Conservation (phyloP, 805 yeast species). For the Candida orba region DNA sequence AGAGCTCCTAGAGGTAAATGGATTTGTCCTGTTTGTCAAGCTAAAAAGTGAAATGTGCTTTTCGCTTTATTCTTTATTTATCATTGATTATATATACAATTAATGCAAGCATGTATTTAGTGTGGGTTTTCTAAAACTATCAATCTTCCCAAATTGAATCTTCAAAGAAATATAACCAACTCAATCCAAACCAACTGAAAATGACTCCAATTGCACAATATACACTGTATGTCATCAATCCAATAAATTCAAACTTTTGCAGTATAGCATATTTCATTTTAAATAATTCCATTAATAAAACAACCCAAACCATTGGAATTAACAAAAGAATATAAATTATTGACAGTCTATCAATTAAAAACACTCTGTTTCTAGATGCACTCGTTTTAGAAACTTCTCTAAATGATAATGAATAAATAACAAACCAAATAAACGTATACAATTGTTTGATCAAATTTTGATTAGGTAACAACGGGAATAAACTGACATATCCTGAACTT, state of each 20-base stretch:
- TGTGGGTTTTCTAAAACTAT: no score
- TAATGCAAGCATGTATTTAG: no score
- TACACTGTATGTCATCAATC: slow-evolving; percentile 75
- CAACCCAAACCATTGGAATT: slow-evolving; percentile 49
- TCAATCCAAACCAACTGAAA: slow-evolving; percentile 80
- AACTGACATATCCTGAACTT: slow-evolving; percentile 76
- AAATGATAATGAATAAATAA: slow-evolving; percentile 65
- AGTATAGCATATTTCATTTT: slow-evolving; percentile 46
- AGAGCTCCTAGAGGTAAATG: slow-evolving; percentile 60
- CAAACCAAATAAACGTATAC: slow-evolving; percentile 81
- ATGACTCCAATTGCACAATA: slow-evolving; percentile 84
- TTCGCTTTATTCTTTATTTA: no score
- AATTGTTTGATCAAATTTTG: slow-evolving; percentile 73
- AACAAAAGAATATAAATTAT: slow-evolving; percentile 61
- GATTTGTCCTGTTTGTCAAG: slow-evolving; percentile 34
- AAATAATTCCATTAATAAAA: slow-evolving; percentile 46
- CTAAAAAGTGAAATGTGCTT: not conserved
- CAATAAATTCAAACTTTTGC: slow-evolving; percentile 60
- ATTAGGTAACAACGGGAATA: slow-evolving; percentile 79
- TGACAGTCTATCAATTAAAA: slow-evolving; percentile 65
- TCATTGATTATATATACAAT: no score
- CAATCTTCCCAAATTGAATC: slow-evolving; percentile 53
- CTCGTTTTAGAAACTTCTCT: slow-evolving; percentile 52
- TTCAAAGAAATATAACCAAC: slow-evolving; percentile 83
- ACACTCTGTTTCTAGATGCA: slow-evolving; percentile 39